Base-by-base conservation (phyloP, 2,329 filamentous ascomycete genomes). In the Penicillium capsulatum region DNA sequence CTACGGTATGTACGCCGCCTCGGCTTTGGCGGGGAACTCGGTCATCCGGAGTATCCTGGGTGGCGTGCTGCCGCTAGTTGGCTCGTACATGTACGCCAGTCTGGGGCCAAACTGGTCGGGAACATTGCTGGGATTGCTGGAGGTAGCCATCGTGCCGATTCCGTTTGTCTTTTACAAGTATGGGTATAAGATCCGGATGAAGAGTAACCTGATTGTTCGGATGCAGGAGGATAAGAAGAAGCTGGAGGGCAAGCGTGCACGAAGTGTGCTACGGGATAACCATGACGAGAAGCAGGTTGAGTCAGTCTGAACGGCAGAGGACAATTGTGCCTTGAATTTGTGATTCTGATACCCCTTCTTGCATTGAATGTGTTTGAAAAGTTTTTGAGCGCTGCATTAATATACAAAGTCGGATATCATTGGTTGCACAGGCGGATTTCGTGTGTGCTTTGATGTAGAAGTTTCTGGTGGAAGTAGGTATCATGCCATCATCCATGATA, bases 1-100 rank as follows among this genome's bases (percentile, higher is more conserved):
- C 5, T 94, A 94, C 52, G 83, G 83, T 3, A 84, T 92, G 51
- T 94, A 89, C 58, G 81, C 87, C 1, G 87, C 88, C 1, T 86
- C 80, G 2, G 87, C 88, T 0, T 70, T 94, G 22, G 86, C 87
- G 0, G 84, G 86, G 0, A 94, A 92, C 52, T 79, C 84, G 0
- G 83, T 94, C 2, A 72, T 87, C 11, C 72, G 88, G 22, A 83
- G 78, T 40, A 60, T 84, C 5, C 72, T 90, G 38, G 88, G 87
- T n/a, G 88, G 82, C n/a, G 76, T 80, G 0, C 68, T 94, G 8
- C 88, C 88, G 0, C 71, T 94, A 0, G 84, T 84, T 2, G 87
- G 85, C 0, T 75, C 84, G 0, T 72, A 74, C 16, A 81, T 94
- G 77, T 94, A 91, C 59, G 58, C 58, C 1, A 68, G 70, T 0